Evolutionary conservation across 805 yeast species (phyloP), one percentile per base, ranked within the genome.

Genomic region (Candida incommunis): DNA sequence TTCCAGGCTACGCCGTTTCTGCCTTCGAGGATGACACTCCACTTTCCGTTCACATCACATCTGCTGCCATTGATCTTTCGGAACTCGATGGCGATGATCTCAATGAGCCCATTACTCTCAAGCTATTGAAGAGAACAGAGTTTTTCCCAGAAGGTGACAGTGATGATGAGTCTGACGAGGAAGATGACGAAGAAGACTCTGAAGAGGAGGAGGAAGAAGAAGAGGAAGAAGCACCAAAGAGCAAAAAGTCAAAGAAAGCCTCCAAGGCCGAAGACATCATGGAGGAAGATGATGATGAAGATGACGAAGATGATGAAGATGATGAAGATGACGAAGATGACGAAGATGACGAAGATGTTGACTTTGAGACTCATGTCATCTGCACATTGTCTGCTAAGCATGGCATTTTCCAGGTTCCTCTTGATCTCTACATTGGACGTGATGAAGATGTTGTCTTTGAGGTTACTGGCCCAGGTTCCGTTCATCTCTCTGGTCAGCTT

Each of bases 1-100:
- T 74, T 64, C 98, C 98, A 55, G 92, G 82, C 61, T 70, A 76
- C 55, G 95, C 96, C 54, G 78, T 79, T 40, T 87, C 87, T 43
- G 95, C 96, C 48, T 77, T 84, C 60, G 84, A 81, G 51, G 81
- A 78, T 48, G 94, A 82, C 48, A 79, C 78, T 63, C 96, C 96
- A 43, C 82, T 84, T 54, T 81, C 96, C 50, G 78, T 90, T 54
- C 83, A 94, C 67, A 64, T 90, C 58, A 88, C 97, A 45, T 74
- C 90, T 75, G 98, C 96, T 51, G 94, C 98, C 49, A 72, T 92
- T 58, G 96, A 90, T 67, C 95, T 96, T 51, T 83, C 79, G 59
- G 59, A 65, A 41, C 73, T 94, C 24, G 78, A 75, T 55, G 95
- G 86, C 57, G 67, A 60, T 46, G 58, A 54, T 48, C 45, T 49